Evolutionary conservation across 306 rosid genomes (phyloP).

Genomic region (Vicia sativa): DNA sequence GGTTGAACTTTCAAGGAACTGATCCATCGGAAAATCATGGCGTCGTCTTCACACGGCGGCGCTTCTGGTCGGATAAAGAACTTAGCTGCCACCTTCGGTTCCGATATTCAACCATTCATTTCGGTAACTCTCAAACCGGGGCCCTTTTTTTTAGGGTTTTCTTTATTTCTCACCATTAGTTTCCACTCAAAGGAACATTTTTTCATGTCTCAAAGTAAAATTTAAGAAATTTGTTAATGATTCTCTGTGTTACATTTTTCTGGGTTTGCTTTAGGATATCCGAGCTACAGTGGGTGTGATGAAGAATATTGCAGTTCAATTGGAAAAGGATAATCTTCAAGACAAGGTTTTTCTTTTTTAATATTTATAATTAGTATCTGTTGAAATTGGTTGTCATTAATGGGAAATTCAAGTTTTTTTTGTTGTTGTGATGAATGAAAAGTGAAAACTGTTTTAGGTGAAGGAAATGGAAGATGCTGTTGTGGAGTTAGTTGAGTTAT

Average conservation of each 20-base stretch:
- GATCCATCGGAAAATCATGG: constrained; percentile 47
- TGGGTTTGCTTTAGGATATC: constrained; percentile 58
- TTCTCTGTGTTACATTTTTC: constrained; percentile 6
- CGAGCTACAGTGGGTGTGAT: constrained; percentile 55
- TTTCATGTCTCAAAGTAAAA: background rate
- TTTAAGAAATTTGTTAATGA: background rate
- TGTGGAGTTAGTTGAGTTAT: constrained; percentile 53
- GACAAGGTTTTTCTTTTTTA: constrained; percentile 51
- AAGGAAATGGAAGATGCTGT: constrained; percentile 76
- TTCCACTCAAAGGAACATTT: constrained; percentile 12
- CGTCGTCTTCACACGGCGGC: constrained; percentile 57
- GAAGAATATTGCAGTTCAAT: constrained; percentile 78
- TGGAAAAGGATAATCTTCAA: constrained; percentile 63
- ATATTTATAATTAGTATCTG: background rate
- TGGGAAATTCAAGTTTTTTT: background rate
- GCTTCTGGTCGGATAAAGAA: constrained; percentile 52
- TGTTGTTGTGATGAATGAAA: constrained; percentile 23
- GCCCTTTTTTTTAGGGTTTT: constrained; percentile 16
- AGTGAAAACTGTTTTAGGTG: constrained; percentile 47
- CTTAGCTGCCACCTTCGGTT: constrained; percentile 49
- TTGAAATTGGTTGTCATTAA: background rate
- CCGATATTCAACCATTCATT: constrained; percentile 67
- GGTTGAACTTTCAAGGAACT: background rate
- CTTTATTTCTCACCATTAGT: background rate
- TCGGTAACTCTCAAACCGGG: constrained; percentile 50